phyloP scores from a whole-genome alignment of 192 early-diverging fungal genomes.

The Gigaspora rosea region DNA sequence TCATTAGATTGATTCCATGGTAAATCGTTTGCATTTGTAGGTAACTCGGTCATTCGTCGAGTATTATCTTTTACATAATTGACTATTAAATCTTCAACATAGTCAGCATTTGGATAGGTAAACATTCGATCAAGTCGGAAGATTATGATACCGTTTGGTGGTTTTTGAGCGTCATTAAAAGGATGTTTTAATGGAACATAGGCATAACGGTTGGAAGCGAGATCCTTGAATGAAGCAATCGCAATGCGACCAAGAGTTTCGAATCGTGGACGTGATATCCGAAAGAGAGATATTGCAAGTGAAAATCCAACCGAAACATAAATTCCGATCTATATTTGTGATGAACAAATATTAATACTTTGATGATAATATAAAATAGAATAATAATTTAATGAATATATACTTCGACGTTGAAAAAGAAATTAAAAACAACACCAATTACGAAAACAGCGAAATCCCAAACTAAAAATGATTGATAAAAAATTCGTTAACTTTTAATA shows the following conservation, averaged over 20 bases:
- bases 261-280: slow-evolving; percentile 73
- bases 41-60: slow-evolving; percentile 44
- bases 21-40: slow-evolving; percentile 48
- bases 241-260: slow-evolving; percentile 49
- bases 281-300: slow-evolving; percentile 73
- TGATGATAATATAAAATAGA: slow-evolving; percentile 40
- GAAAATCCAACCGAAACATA: slow-evolving; percentile 76
- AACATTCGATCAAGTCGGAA: slow-evolving; percentile 66
- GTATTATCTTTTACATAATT: slow-evolving; percentile 43
- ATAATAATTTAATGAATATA: slow-evolving; percentile 39
- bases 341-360: slow-evolving; percentile 4
- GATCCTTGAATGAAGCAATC: slow-evolving; percentile 30
- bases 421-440: slow-evolving; percentile 57
- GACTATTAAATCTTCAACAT: slow-evolving; percentile 53
- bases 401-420: slow-evolving; percentile 62
- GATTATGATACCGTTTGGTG: slow-evolving; percentile 70
- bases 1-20: slow-evolving; percentile 58
- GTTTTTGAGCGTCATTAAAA: slow-evolving; percentile 6
- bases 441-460: slow-evolving; percentile 57
- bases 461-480: slow-evolving; percentile 22
- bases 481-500: neutral
- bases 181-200: slow-evolving; percentile 34
- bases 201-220: slow-evolving; percentile 30
- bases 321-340: slow-evolving; percentile 73
- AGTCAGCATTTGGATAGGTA: slow-evolving; percentile 70